Conservation (phyloP, 2,329 filamentous ascomycete species). For the Hymenoscyphus fraxineus region DNA sequence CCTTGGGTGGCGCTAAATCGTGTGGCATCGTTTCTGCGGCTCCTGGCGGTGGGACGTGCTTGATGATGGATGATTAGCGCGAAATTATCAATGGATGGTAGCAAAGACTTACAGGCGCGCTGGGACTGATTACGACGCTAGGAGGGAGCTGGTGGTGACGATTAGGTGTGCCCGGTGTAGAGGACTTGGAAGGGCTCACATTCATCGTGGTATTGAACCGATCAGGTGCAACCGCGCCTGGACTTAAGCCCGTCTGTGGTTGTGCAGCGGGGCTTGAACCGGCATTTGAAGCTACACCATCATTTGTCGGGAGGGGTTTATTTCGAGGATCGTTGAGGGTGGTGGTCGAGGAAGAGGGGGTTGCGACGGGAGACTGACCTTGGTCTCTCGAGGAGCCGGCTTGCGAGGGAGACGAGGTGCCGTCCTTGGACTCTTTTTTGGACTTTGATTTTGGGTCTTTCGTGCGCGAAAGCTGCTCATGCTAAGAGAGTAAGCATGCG, state of each 20-base stretch:
- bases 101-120: constrained; percentile 69
- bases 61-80: constrained; percentile 19
- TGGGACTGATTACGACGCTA: constrained; percentile 91
- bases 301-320: constrained; percentile 67
- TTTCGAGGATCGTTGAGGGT: constrained; percentile 81
- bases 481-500: constrained; percentile 51
- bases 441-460: constrained; percentile 71
- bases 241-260: constrained; percentile 32
- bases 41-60: constrained; percentile 91
- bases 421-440: constrained; percentile 69
- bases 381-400: constrained; percentile 47
- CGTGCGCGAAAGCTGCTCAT: constrained; percentile 83
- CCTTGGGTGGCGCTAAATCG: constrained; percentile 90
- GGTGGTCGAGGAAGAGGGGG: constrained; percentile 85
- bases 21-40: constrained; percentile 97
- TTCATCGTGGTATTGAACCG: constrained; percentile 41
- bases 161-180: constrained; percentile 54
- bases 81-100: background rate
- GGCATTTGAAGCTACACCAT: constrained; percentile 32
- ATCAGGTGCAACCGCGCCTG: constrained; percentile 36
- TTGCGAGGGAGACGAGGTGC: constrained; percentile 72
- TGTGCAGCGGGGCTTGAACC: constrained; percentile 25
- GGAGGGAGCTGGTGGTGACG: constrained; percentile 67
- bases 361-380: constrained; percentile 60
- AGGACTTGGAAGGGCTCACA: constrained; percentile 39